These are phyloP conservation scores for Stentor coeruleus DNA, from an alignment of 73 alveolate genomes.

Conservation along the genomic window DNA sequence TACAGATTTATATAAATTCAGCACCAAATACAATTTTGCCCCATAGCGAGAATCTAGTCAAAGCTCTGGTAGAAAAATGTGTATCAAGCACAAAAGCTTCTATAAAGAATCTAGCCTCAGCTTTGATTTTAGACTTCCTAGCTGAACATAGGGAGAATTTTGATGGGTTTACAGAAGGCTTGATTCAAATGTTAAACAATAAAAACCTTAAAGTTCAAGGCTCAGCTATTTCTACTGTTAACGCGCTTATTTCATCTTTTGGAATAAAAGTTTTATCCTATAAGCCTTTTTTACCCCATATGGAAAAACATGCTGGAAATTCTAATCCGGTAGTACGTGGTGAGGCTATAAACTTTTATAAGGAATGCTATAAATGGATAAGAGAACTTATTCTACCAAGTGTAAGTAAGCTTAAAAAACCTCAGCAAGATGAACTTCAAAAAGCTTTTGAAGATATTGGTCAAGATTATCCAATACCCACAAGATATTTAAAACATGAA, in stretches of 20 bases:
- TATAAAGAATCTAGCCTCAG: slow-evolving; percentile 40
- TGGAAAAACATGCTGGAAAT: slow-evolving; percentile 52
- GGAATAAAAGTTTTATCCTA: slow-evolving; percentile 59
- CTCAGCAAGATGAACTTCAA: slow-evolving; percentile 52
- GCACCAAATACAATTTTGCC: slow-evolving; percentile 12
- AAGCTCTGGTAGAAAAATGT: slow-evolving; percentile 61
- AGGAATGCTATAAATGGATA: slow-evolving; percentile 69
- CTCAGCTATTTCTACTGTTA: slow-evolving; percentile 38
- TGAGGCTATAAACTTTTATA: slow-evolving; percentile 67
- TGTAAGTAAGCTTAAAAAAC: slow-evolving; percentile 53
- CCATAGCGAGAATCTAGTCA: neutral
- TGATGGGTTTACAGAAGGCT: slow-evolving; percentile 48
- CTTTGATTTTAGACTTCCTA: slow-evolving; percentile 44
- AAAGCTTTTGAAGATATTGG: slow-evolving; percentile 39
- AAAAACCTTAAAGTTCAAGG: slow-evolving; percentile 57
- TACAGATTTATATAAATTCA: slow-evolving; percentile 42
- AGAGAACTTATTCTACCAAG: slow-evolving; percentile 61
- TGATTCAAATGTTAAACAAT: slow-evolving; percentile 42
- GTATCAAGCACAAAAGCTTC: slow-evolving; percentile 63
- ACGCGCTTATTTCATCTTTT: slow-evolving; percentile 41
- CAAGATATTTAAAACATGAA: slow-evolving; percentile 30
- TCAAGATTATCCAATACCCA: slow-evolving; percentile 35
- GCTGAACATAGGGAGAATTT: slow-evolving; percentile 55
- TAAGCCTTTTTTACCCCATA: slow-evolving; percentile 49
- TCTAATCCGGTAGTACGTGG: slow-evolving; percentile 47